A percentile compares a stretch with the other conserved stretches of the same genome.
Evolutionary conservation across 306 rosid genomes (phyloP).

Genomic region (Hylodesmum podocarpum): DNA sequence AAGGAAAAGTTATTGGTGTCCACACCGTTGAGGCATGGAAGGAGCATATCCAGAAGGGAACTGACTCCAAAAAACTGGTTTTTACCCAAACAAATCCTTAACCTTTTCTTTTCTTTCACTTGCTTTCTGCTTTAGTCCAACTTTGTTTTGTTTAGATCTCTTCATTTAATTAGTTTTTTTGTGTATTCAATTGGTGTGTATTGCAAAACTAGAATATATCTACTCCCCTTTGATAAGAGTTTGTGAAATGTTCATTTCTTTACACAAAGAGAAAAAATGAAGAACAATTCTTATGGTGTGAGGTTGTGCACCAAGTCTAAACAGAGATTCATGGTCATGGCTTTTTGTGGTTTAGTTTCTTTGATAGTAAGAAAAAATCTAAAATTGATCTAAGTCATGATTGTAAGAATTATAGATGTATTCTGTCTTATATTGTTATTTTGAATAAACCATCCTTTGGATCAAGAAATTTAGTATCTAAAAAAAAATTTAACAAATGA

Average conservation of each 20-base stretch:
- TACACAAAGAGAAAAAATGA: too few species aligned
- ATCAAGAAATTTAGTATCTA: too few species aligned
- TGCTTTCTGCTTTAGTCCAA: neutral
- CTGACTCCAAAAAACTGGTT: conserved; percentile 61
- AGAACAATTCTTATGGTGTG: too few species aligned
- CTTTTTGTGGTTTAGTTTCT: too few species aligned
- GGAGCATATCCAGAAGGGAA: conserved; percentile 46
- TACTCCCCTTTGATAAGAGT: too few species aligned
- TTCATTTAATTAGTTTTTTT: neutral
- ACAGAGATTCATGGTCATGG: too few species aligned
- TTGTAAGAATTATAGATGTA: too few species aligned
- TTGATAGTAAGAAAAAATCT: too few species aligned
- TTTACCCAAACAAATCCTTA: neutral
- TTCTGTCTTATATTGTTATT: neutral
- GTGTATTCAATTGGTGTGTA: neutral
- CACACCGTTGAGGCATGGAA: conserved; percentile 51
- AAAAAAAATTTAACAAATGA: too few species aligned
- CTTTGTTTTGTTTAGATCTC: neutral
- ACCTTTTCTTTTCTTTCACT: neutral
- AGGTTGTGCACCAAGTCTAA: too few species aligned
- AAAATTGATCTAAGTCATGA: neutral
- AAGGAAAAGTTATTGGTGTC: conserved; percentile 52
- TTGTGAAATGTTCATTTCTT: too few species aligned
- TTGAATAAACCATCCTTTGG: too few species aligned
- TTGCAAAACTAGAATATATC: neutral